Evolutionary conservation across 1,284 basidiomycete species (phyloP).

Genomic region (Microbotryum lychnidis-dioicae): DNA sequence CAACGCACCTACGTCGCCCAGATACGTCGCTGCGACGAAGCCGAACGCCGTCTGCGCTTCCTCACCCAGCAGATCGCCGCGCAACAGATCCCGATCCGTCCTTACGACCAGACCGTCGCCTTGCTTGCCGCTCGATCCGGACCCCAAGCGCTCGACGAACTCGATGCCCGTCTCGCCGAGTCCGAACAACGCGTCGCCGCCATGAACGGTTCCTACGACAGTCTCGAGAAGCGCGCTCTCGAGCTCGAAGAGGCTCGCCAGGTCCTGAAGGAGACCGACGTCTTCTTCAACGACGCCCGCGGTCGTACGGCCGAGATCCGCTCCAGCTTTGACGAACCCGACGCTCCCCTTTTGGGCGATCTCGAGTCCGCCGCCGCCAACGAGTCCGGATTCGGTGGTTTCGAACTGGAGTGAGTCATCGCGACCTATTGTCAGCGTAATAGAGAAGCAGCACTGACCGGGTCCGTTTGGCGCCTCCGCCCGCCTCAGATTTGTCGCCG

Average conservation of each 20-base stretch:
- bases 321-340: constrained; percentile 80
- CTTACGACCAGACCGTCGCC: constrained; percentile 48
- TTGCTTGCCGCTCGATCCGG: constrained; percentile 76
- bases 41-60: constrained; percentile 87
- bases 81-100: constrained; percentile 61
- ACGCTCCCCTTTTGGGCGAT: constrained; percentile 82
- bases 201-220: constrained; percentile 93
- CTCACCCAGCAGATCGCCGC: constrained; percentile 79
- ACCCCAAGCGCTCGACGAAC: constrained; percentile 86
- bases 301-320: constrained; percentile 61
- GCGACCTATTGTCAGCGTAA: not conserved
- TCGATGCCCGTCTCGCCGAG: constrained; percentile 77
- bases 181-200: constrained; percentile 77
- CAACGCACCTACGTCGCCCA: constrained; percentile 97
- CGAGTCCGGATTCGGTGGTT: constrained; percentile 42
- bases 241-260: constrained; percentile 88
- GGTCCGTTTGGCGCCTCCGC: not conserved
- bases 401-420: constrained; percentile 71
- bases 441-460: not conserved
- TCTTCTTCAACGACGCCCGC: constrained; percentile 83
- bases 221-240: constrained; percentile 72
- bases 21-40: constrained; percentile 75
- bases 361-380: constrained; percentile 55
- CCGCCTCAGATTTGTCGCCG: constrained; percentile 70
- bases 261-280: constrained; percentile 89